A percentile compares a stretch with the other conserved stretches of the same genome.
These are phyloP conservation scores for Barnettozyma populi DNA, from an alignment of 805 yeast species.

Conservation along the genomic window DNA sequence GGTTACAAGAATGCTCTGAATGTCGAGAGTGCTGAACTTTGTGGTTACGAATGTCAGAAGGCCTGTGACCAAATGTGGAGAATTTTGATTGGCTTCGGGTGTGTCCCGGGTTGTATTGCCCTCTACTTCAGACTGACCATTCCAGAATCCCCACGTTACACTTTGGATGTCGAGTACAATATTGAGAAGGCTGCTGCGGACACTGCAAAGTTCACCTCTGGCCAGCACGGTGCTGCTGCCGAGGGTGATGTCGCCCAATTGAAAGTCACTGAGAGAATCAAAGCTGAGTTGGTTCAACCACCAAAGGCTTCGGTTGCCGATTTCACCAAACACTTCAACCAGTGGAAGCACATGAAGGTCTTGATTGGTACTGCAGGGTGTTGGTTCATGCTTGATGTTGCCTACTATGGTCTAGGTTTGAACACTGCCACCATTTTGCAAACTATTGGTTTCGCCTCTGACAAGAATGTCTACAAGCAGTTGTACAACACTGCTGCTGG, in stretches of 20 bases:
- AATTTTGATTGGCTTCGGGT: conserved; percentile 81
- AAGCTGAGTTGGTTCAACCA: conserved; percentile 49
- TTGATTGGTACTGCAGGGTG: conserved; percentile 86
- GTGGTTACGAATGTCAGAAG: conserved; percentile 60
- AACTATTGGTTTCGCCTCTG: conserved; percentile 79
- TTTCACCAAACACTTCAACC: conserved; percentile 65
- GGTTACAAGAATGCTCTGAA: conserved; percentile 65
- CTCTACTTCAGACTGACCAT: conserved; percentile 88
- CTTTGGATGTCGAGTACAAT: conserved; percentile 66
- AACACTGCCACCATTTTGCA: conserved; percentile 75
- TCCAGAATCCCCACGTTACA: conserved; percentile 92
- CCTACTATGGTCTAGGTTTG: conserved; percentile 83
- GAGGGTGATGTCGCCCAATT: conserved; percentile 39
- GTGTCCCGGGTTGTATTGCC: conserved; percentile 82
- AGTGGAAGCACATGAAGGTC: conserved; percentile 83
- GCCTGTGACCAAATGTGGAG: conserved; percentile 96
- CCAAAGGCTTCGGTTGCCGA: conserved; percentile 81
- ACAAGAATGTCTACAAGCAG: conserved; percentile 60
- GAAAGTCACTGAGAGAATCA: conserved; percentile 43
- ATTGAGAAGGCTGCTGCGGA: conserved; percentile 54
- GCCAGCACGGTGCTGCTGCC: conserved; percentile 46
- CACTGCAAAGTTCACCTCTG: conserved; percentile 44
- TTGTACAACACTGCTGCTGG: conserved; percentile 82
- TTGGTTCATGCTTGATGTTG: conserved; percentile 89
- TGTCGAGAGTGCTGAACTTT: conserved; percentile 51